phyloP scores from a whole-genome alignment of 306 rosid species.

The Ochetophila trinervis region DNA sequence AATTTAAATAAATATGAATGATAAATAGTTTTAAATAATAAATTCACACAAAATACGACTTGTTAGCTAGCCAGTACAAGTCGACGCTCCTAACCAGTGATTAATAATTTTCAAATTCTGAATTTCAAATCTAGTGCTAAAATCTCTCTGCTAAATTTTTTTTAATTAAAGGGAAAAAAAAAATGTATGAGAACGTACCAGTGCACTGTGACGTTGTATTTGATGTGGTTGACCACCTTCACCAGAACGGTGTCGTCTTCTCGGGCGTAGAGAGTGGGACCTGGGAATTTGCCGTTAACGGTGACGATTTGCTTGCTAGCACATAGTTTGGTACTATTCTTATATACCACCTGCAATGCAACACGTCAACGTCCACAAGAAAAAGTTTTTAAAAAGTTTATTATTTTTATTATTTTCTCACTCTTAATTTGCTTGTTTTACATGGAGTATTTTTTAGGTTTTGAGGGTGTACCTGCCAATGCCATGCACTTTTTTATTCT shows the following conservation, averaged over 20 bases:
- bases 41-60: too few species aligned
- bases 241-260: background rate
- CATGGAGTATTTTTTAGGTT: slow-evolving; percentile 8
- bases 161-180: too few species aligned
- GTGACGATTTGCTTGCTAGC: background rate
- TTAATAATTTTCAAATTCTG: too few species aligned
- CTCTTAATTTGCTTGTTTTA: background rate
- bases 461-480: slow-evolving; percentile 33
- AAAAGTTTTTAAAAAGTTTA: background rate
- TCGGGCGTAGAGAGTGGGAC: slow-evolving; percentile 1
- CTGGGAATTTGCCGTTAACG: background rate
- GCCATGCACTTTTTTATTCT: slow-evolving; percentile 18
- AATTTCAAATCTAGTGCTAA: too few species aligned
- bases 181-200: background rate
- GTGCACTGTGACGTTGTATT: background rate
- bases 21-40: too few species aligned
- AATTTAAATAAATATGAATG: too few species aligned
- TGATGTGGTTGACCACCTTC: background rate
- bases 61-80: too few species aligned
- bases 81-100: too few species aligned
- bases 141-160: too few species aligned
- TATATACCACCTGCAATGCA: background rate
- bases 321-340: background rate
- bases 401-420: background rate
- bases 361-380: background rate